Conservation (phyloP, 352 stramenopile species). For the Pythium vanterpoolii region DNA sequence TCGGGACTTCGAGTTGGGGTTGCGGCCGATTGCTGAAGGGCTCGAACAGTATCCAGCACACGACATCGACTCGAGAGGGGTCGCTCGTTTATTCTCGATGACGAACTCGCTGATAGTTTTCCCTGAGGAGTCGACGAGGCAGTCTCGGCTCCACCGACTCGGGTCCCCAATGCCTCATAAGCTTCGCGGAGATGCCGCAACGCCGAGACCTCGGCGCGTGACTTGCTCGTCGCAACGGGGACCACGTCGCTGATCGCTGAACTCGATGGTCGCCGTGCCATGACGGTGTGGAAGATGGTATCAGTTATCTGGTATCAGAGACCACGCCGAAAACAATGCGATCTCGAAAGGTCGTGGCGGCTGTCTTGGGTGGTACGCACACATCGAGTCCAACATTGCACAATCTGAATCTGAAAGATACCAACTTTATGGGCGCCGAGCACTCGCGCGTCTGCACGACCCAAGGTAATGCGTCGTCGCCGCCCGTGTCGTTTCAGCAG, state of each 20-base stretch:
- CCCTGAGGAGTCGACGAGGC: background rate
- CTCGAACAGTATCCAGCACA: conserved; percentile 23
- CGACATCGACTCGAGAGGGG: background rate
- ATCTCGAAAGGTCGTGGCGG: conserved; percentile 20
- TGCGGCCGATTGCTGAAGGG: conserved; percentile 11
- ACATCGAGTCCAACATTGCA: background rate
- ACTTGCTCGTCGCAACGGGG: conserved; percentile 14
- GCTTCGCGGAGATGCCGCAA: conserved; percentile 27
- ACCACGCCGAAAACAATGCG: background rate
- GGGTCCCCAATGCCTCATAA: conserved; percentile 22
- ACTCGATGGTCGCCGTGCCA: background rate
- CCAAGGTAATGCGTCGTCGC: background rate
- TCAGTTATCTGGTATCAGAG: conserved; percentile 4
- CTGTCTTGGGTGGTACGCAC: too few relatives aligned
- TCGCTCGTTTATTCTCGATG: background rate
- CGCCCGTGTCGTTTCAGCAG: conserved; percentile 16
- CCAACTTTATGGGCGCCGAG: conserved; percentile 34
- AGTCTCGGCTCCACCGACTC: background rate
- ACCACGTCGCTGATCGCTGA: background rate
- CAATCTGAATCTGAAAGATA: background rate
- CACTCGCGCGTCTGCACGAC: conserved; percentile 24
- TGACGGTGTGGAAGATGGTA: background rate
- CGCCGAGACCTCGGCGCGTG: conserved; percentile 30
- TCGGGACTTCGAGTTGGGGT: background rate
- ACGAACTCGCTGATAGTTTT: background rate